phyloP scores from a whole-genome alignment of 2,329 filamentous ascomycete genomes.

The Metarhizium rileyi region DNA sequence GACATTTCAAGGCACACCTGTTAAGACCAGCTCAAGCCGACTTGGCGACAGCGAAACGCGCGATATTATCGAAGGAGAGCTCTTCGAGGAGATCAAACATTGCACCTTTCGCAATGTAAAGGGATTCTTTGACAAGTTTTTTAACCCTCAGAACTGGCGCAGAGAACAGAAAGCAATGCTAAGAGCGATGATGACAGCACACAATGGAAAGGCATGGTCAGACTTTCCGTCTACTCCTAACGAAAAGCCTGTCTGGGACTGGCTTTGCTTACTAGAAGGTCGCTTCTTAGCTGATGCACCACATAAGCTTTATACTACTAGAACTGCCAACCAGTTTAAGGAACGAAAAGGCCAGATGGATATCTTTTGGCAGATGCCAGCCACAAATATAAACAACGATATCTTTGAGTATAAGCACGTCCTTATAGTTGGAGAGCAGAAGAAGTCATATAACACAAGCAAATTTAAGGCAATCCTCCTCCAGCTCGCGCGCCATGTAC shows the following conservation, averaged over 20 bases:
- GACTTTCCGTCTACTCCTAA: slow-evolving; percentile 8
- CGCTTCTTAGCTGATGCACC: slow-evolving; percentile 7
- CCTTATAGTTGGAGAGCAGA: slow-evolving; percentile 13
- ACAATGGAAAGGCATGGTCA: slow-evolving; percentile 10
- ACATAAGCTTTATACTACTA: slow-evolving; percentile 11
- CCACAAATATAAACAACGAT: neutral
- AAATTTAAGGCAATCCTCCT: slow-evolving; percentile 12
- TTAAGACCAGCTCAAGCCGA: slow-evolving; percentile 5
- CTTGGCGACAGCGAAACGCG: slow-evolving; percentile 8
- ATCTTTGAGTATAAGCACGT: slow-evolving; percentile 12
- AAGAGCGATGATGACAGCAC: slow-evolving; percentile 2
- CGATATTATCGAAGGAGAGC: slow-evolving; percentile 4
- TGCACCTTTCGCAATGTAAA: slow-evolving; percentile 10
- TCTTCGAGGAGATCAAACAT: slow-evolving; percentile 8
- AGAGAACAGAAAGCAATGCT: slow-evolving; percentile 8
- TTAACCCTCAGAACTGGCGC: slow-evolving; percentile 7
- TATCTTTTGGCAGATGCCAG: slow-evolving; percentile 12
- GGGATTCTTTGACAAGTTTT: slow-evolving; percentile 11
- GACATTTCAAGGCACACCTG: slow-evolving; percentile 5
- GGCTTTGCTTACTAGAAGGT: slow-evolving; percentile 5
- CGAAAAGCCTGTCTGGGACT: slow-evolving; percentile 6
- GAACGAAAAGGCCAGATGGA: slow-evolving; percentile 9
- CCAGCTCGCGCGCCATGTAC: slow-evolving; percentile 12
- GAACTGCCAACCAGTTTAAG: slow-evolving; percentile 10
- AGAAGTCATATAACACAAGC: slow-evolving; percentile 8